phyloP scores from a whole-genome alignment of 495 filamentous ascomycete species.

The Halenospora varia region DNA sequence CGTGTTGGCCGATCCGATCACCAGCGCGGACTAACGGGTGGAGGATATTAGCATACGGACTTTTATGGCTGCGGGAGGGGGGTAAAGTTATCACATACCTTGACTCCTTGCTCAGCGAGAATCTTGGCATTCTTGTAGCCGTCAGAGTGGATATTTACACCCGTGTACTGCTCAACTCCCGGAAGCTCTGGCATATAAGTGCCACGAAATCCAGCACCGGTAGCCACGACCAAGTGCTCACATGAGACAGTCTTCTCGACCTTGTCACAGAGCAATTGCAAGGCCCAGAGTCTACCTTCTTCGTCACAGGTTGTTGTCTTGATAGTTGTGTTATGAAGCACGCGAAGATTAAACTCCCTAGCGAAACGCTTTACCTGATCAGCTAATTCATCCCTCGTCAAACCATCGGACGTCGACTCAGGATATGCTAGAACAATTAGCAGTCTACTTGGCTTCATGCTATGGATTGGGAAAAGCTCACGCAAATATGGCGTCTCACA shows the following conservation, averaged over 20 bases:
- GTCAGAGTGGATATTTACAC: constrained; percentile 27
- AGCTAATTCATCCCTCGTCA: constrained; percentile 26
- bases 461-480: constrained; percentile 8
- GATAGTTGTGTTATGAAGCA: constrained; percentile 25
- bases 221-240: constrained; percentile 33
- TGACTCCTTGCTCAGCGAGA: constrained; percentile 11
- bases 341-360: constrained; percentile 27
- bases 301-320: constrained; percentile 23
- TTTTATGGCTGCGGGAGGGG: too few species aligned
- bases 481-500: constrained; percentile 27
- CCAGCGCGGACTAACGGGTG: constrained; percentile 26
- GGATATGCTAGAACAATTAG: constrained; percentile 7
- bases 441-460: background rate
- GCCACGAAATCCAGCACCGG: constrained; percentile 25
- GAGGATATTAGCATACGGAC: too few species aligned
- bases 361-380: constrained; percentile 26
- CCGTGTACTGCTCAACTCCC: constrained; percentile 20
- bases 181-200: constrained; percentile 24
- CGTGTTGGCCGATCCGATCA: constrained; percentile 35
- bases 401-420: constrained; percentile 20
- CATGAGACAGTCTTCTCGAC: constrained; percentile 8
- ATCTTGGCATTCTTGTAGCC: constrained; percentile 20
- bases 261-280: constrained; percentile 12
- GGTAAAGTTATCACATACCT: background rate
- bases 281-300: constrained; percentile 19